Percentiles rank a stretch among this genome's conserved stretches.
phyloP scores from a whole-genome alignment of 176 grass and related monocot species.

The Oryza meridionalis region DNA sequence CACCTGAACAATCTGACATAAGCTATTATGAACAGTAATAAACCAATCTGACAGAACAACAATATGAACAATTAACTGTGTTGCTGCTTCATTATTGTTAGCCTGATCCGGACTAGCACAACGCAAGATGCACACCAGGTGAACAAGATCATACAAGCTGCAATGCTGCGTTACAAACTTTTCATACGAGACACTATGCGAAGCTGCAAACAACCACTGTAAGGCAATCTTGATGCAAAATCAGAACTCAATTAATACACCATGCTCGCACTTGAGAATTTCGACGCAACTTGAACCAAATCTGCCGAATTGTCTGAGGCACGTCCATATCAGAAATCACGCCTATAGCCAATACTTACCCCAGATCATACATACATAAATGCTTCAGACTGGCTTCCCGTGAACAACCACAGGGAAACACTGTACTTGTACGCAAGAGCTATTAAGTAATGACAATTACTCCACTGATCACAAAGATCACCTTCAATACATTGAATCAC shows the following conservation, averaged over 20 bases:
- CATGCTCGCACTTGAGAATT: background rate
- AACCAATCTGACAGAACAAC: background rate
- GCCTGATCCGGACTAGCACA: background rate
- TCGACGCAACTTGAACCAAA: background rate
- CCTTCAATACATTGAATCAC: too few relatives aligned
- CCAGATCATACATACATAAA: conserved; percentile 40
- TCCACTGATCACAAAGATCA: conserved; percentile 3
- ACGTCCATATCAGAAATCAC: conserved; percentile 3
- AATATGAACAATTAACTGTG: background rate
- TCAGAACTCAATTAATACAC: background rate
- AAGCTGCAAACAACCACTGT: background rate
- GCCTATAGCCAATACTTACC: conserved; percentile 2
- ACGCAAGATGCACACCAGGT: background rate
- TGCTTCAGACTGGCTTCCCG: conserved; percentile 27
- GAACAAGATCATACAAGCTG: background rate
- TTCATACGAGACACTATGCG: background rate
- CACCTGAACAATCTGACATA: background rate
- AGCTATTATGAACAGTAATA: background rate
- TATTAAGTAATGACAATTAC: background rate
- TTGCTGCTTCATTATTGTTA: background rate
- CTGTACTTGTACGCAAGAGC: conserved; percentile 5
- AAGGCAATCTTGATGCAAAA: background rate
- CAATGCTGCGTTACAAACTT: background rate
- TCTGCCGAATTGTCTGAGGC: background rate
- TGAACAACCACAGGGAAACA: conserved; percentile 33